These are phyloP conservation scores for Coemansia sp. DNA, from an alignment of 192 early-diverging fungal species.

Conservation along the genomic window DNA sequence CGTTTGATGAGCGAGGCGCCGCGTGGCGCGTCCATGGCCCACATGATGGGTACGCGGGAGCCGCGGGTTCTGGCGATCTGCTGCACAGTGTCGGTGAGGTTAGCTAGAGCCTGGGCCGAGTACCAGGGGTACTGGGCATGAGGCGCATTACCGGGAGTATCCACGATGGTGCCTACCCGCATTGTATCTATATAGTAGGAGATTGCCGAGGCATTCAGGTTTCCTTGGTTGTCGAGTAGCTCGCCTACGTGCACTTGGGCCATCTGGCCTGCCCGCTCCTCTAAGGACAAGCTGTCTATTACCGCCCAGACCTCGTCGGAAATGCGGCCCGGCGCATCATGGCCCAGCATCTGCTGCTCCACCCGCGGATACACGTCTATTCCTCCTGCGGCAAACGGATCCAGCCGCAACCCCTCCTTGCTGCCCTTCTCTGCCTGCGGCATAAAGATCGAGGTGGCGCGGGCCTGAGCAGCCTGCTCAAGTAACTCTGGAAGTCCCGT, in stretches of 20 bases:
- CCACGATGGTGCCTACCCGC: conserved; percentile 59
- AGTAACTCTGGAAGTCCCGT: conserved; percentile 24
- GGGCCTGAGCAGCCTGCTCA: background rate
- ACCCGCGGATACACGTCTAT: conserved; percentile 19
- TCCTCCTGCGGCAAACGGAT: conserved; percentile 17
- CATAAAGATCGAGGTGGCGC: background rate
- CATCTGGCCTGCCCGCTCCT: conserved; percentile 66
- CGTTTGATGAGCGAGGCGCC: conserved; percentile 58
- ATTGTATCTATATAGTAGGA: conserved; percentile 53
- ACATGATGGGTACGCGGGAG: conserved; percentile 58
- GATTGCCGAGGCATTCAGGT: conserved; percentile 50
- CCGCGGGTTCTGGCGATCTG: conserved; percentile 51
- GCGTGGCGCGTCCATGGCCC: conserved; percentile 58
- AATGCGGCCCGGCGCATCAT: conserved; percentile 25
- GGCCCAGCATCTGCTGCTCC: conserved; percentile 5
- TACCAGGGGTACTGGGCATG: conserved; percentile 44
- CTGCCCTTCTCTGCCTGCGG: background rate
- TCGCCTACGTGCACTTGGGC: conserved; percentile 58
- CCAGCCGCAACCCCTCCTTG: conserved; percentile 8
- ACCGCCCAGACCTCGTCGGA: conserved; percentile 51
- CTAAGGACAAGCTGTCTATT: conserved; percentile 50
- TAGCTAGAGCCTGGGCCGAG: conserved; percentile 47
- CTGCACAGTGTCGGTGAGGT: conserved; percentile 55
- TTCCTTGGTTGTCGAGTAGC: conserved; percentile 52
- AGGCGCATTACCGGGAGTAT: conserved; percentile 52